Base-by-base conservation (phyloP, 164 flowering plant species). In the Chimonanthus praecox region DNA sequence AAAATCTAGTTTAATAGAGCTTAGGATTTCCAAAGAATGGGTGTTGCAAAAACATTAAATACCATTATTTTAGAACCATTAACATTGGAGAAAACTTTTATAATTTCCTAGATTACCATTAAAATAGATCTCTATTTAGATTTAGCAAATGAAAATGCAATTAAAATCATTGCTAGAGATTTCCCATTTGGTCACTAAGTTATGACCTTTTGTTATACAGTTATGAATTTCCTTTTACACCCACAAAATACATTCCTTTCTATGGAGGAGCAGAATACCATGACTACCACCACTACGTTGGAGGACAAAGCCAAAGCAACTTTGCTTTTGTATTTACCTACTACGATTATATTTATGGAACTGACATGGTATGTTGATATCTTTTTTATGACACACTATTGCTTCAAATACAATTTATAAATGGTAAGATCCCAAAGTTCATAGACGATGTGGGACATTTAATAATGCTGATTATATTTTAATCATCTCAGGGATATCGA, bases 281-380 rank as follows among this genome's bases (percentile, higher is more conserved):
- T 87, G 97, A 94, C 74, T 94, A 92, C 84, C 98, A 94, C 79
- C 98, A 92, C 74, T 94, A 86, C 78, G 98, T 94, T 75, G 98
- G 98, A 51, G 97, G 95, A 62, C 90, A 80, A 76, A 94, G 97
- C 85, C 97, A 92, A 61, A 94, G 97, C 83, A 91, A 91, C 80
- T 91, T 91, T 70, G 92, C 94, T 68, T 91, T 94, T 9, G 91
- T 90, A n/a, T 91, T 94, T 83, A 94, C 98, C 72, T 94, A 94
- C 75, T 94, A 97, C 78, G 98, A 94, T 78, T 94, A 84, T 82
- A 86, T 94, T 20, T 92, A 92, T 82, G 98, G 97, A 76, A 94
- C 98, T 71, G 94, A 92, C 79, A 94, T 90, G 94, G 98, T 94
- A 18, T 75, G 67, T 68, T 2, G 44, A 18, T 63, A 66, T 54